Evolutionary conservation across 2,329 filamentous ascomycete species (phyloP).

Genomic region (Paecilomyces variotii): DNA sequence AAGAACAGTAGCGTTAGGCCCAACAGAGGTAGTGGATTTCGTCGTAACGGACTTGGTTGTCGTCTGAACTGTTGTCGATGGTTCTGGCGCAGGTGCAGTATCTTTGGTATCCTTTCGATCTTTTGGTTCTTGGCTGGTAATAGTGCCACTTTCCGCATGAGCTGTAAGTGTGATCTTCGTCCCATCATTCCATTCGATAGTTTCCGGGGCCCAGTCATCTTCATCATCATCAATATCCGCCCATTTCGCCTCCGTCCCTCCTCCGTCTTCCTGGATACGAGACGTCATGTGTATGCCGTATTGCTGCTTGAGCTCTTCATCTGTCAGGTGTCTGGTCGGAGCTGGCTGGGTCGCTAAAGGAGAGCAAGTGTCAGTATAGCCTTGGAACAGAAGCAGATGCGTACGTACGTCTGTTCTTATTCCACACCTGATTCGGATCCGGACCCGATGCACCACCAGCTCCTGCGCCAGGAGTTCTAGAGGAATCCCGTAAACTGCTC

Average conservation of each 20-base stretch:
- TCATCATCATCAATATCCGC: slow-evolving; percentile 63
- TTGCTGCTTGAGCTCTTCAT: slow-evolving; percentile 61
- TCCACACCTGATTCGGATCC: slow-evolving; percentile 62
- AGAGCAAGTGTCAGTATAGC: slow-evolving; percentile 13
- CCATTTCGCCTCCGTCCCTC: slow-evolving; percentile 58
- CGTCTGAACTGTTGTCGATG: slow-evolving; percentile 16
- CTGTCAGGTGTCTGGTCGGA: slow-evolving; percentile 57
- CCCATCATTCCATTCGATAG: slow-evolving; percentile 62
- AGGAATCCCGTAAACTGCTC: slow-evolving; percentile 43
- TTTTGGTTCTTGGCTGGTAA: slow-evolving; percentile 13
- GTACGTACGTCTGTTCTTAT: slow-evolving; percentile 56
- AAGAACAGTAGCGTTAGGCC: slow-evolving; percentile 43
- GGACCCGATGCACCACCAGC: slow-evolving; percentile 45
- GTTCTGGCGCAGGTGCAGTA: slow-evolving; percentile 11
- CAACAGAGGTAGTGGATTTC: slow-evolving; percentile 37
- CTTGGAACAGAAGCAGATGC: not conserved
- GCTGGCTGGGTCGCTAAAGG: slow-evolving; percentile 43
- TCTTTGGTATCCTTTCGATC: slow-evolving; percentile 13
- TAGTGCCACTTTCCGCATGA: slow-evolving; percentile 27
- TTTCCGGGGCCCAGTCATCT: slow-evolving; percentile 61
- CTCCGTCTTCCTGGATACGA: slow-evolving; percentile 54
- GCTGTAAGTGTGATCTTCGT: slow-evolving; percentile 55
- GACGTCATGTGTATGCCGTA: slow-evolving; percentile 62
- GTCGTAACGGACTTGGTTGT: slow-evolving; percentile 17
- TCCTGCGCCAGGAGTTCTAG: slow-evolving; percentile 40